Base-by-base conservation (phyloP, 2,329 filamentous ascomycete species). In the Penicillium sp. region DNA sequence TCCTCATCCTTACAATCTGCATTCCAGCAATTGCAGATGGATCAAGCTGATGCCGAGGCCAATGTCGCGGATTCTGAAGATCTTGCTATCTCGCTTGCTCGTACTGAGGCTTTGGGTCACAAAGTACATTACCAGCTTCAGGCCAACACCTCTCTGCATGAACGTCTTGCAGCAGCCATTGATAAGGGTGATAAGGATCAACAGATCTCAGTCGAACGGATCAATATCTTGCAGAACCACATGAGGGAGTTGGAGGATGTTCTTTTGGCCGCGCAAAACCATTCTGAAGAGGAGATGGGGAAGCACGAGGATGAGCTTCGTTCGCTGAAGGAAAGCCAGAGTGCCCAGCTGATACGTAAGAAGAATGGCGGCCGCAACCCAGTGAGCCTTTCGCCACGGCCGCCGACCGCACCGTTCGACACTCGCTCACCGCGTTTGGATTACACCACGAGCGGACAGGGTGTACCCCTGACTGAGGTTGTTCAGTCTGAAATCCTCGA, bases 271-370 rank as follows among this genome's bases (percentile, higher is more conserved):
- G 91, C 93, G 1, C 93, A 97, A 72, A 87, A 90, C 53, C 84
- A 88, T 18, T 93, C 91, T 0, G 94, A 99, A 70, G 91, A 93
- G 45, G 86, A 87, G 36, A 84, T 97, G 53, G 78, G 84, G 40
- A 86, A 85, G 45, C 91, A 97, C 67, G 94, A 97, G 71, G 90
- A 94, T 35, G 91, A 97, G 73, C 82, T 96, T 35, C 78, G 83
- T 16, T 78, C 82, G 19, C 77, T 97, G 51, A 87, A 88, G 61
- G 90, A 95, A 52, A 88, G 84, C 55, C 86, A 94, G 67, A 90
- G 84, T 67, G 79, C 80, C 16, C 89, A 94, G 66, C 82, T 97
- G 30, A 85, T 86, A 61, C 88, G 93, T 13, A 83, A 91, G 66
- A 86, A 86, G 70, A 71, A 71, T 52, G 73, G 76, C 30, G 62